Evolutionary conservation across 352 stramenopile species (phyloP).

Genomic region (Phytophthora meadii): DNA sequence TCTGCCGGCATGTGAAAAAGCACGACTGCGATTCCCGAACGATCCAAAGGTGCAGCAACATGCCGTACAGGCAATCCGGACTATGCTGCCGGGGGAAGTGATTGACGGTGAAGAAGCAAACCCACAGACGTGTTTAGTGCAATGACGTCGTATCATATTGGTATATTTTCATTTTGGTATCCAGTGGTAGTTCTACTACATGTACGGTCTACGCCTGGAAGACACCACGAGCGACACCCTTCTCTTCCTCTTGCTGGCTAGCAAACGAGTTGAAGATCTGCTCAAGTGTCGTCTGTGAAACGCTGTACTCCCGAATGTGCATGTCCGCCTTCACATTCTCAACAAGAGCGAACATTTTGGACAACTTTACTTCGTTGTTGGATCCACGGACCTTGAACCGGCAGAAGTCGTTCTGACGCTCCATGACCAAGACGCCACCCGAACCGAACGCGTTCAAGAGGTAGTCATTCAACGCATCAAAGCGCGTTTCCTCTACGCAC

Average conservation of each 20-base stretch:
- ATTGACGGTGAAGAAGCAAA: slow-evolving; percentile 12
- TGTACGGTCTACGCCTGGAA: slow-evolving; percentile 15
- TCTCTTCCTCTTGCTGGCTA: slow-evolving; percentile 59
- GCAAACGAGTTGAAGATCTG: slow-evolving; percentile 92
- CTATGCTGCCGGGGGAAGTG: slow-evolving; percentile 35
- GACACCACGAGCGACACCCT: slow-evolving; percentile 31
- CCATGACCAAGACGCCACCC: slow-evolving; percentile 36
- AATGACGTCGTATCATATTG: slow-evolving; percentile 17
- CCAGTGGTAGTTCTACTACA: background rate
- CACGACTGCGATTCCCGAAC: slow-evolving; percentile 48
- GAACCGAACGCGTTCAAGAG: slow-evolving; percentile 36
- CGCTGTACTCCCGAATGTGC: slow-evolving; percentile 80
- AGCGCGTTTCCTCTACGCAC: slow-evolving; percentile 64
- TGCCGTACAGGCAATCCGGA: slow-evolving; percentile 51
- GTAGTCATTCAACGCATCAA: slow-evolving; percentile 38
- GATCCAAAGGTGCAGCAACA: slow-evolving; percentile 66
- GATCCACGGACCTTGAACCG: slow-evolving; percentile 67
- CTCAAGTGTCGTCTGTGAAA: slow-evolving; percentile 87
- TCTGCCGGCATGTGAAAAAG: slow-evolving; percentile 59
- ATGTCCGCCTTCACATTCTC: slow-evolving; percentile 56
- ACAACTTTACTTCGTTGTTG: slow-evolving; percentile 47
- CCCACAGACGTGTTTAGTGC: slow-evolving; percentile 16
- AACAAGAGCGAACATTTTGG: slow-evolving; percentile 73
- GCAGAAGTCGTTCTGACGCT: slow-evolving; percentile 61
- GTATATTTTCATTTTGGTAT: slow-evolving; percentile 9